phyloP scores from a whole-genome alignment of 1,284 basidiomycete genomes.

The Ganoderma leucocontextum region DNA sequence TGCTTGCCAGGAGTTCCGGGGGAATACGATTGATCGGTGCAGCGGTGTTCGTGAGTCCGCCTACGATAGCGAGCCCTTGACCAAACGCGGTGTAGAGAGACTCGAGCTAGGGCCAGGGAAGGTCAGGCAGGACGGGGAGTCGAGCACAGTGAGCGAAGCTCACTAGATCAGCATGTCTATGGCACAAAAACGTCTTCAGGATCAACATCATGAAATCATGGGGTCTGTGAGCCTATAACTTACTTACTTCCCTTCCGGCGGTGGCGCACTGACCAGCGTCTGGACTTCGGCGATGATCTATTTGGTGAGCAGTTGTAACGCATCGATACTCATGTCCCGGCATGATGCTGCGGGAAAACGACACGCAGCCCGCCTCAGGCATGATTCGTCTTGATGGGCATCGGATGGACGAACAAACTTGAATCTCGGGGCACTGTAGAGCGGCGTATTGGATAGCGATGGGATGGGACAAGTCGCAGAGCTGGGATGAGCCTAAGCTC shows the following conservation, averaged over 20 bases:
- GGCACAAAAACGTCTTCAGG: background rate
- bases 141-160: background rate
- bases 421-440: no score
- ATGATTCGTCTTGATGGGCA: no score
- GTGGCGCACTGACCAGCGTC: background rate
- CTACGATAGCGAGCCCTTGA: background rate
- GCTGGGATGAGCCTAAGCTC: no score
- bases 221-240: background rate
- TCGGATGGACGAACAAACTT: no score
- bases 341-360: no score
- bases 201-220: background rate
- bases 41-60: constrained; percentile 1
- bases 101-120: background rate
- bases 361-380: no score
- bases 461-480: no score
- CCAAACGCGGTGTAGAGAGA: background rate
- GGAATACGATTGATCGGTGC: constrained; percentile 15
- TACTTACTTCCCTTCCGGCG: background rate
- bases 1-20: constrained; percentile 7
- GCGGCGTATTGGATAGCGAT: no score
- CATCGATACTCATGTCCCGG: no score
- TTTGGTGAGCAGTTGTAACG: background rate
- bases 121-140: background rate
- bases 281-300: background rate
- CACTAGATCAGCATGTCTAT: background rate